phyloP scores from a whole-genome alignment of 768 basidiomycete genomes.

The Leccinum subgranulosum region DNA sequence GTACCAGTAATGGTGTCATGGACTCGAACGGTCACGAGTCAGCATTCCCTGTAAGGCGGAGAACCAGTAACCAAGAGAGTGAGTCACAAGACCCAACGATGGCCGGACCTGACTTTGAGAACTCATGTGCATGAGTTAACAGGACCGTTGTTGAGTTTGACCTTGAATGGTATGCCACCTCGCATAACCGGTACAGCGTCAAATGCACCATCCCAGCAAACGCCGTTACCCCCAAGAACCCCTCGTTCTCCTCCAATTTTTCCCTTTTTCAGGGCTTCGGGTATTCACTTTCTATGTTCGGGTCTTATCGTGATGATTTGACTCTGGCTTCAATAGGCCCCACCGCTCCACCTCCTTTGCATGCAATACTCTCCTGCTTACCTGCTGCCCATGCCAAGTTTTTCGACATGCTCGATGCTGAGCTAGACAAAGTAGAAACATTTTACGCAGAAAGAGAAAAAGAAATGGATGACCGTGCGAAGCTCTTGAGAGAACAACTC shows the following conservation, averaged over 20 bases:
- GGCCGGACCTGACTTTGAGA: background rate
- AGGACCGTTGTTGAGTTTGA: slow-evolving; percentile 18
- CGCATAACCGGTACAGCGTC: slow-evolving; percentile 6
- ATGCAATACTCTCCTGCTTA: slow-evolving; percentile 50
- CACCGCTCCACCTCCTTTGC: slow-evolving; percentile 35
- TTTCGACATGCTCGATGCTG: slow-evolving; percentile 67
- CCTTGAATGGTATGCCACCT: slow-evolving; percentile 7
- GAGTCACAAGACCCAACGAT: background rate
- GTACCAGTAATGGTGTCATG: background rate
- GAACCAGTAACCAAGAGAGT: slow-evolving; percentile 6
- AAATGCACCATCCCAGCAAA: slow-evolving; percentile 14
- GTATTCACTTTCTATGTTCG: background rate
- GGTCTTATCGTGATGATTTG: background rate
- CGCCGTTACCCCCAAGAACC: slow-evolving; percentile 6
- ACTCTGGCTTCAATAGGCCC: background rate
- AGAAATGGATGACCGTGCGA: slow-evolving; percentile 49
- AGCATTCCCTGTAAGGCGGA: background rate
- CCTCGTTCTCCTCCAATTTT: slow-evolving; percentile 10
- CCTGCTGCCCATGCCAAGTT: slow-evolving; percentile 63
- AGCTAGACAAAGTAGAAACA: slow-evolving; percentile 80
- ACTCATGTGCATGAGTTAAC: background rate
- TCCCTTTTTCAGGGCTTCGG: slow-evolving; percentile 15
- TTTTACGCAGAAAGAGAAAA: slow-evolving; percentile 77
- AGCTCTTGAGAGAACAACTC: slow-evolving; percentile 62
- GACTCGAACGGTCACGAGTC: background rate